These are phyloP conservation scores for Fusarium multiceps DNA, from an alignment of 2,329 filamentous ascomycete genomes.

Conservation along the genomic window DNA sequence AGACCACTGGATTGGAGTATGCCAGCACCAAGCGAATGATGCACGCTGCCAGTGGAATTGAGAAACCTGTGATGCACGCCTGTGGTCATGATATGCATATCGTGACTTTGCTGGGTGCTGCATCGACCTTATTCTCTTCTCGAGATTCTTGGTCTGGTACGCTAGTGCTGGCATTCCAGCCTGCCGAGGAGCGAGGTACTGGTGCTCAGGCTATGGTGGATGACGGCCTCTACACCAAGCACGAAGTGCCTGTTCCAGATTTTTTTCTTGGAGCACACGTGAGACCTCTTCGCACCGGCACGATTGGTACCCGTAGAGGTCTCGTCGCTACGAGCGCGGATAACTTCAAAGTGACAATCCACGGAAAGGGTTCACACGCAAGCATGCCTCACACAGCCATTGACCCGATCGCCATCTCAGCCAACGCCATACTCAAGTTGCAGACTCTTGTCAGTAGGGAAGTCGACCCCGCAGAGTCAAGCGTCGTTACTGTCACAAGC, in stretches of 20 bases:
- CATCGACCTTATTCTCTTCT: conserved; percentile 59
- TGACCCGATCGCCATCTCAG: conserved; percentile 20
- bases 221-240: conserved; percentile 49
- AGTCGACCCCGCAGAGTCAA: conserved; percentile 50
- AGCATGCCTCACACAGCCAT: conserved; percentile 23
- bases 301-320: conserved; percentile 42
- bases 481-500: conserved; percentile 58
- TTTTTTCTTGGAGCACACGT: conserved; percentile 54
- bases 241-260: conserved; percentile 48
- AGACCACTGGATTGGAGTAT: conserved; percentile 66
- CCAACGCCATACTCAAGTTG: conserved; percentile 25
- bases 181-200: conserved; percentile 71
- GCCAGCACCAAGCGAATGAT: conserved; percentile 53
- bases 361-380: conserved; percentile 50
- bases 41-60: conserved; percentile 1
- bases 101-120: conserved; percentile 65
- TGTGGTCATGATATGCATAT: conserved; percentile 77
- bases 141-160: conserved; percentile 69
- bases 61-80: conserved; percentile 72
- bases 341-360: conserved; percentile 45
- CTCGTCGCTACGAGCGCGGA: conserved; percentile 45
- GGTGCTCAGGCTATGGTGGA: conserved; percentile 63
- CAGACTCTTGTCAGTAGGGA: conserved; percentile 50
- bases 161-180: conserved; percentile 73
- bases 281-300: conserved; percentile 48